Base-by-base conservation (phyloP, 768 basidiomycete species). In the Auriscalpium vulgare region DNA sequence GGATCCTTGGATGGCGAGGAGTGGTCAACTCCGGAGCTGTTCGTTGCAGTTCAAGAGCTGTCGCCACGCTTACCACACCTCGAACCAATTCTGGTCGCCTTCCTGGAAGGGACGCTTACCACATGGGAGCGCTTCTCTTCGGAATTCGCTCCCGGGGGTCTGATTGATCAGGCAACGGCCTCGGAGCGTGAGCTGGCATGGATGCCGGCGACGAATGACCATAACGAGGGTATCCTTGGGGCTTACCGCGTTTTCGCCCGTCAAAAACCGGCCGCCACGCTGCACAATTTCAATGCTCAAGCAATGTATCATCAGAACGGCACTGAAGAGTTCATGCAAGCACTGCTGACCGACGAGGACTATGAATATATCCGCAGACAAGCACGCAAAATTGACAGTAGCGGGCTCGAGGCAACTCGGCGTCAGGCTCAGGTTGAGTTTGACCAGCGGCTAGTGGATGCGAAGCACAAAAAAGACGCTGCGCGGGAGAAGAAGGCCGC, bases 131-230 rank as follows among this genome's bases (percentile, higher is more conserved):
- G 64, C 19, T 72, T 71, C 43, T 56, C 64, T 0, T 50, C 63
- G n/a, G 71, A 72, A 38, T 72, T 67, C 47, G 56, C 37, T 4
- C 29, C 29, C 4, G 29, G 29, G 4, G 29, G 29, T 4, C 29
- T 29, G 29, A 29, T 29, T 29, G 35, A 54, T 3, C 66, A 62
- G 5, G 62, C 62, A 4, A 37, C 37, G 0, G 67, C 69, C 46
- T 61, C 56, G 37, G 64, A 17, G 51, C 40, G 29, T 43, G 14
- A 51, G 1, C 11, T 53, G 0, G 16, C 36, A 1, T 62, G 2
- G 67, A 56, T 68, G 38, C 36, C 62, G 1, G 53, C 66, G 0
- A 70, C 69, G 2, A 72, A 72, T 47, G 67, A 69, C 47, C 55
- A 44, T 9, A 68, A 67, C 54, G 66, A 71, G 47, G 70, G 70